Evolutionary conservation across 2,329 filamentous ascomycete species (phyloP), one percentile per base, ranked within the genome.

Genomic region (Phaeosphaeria sp.): DNA sequence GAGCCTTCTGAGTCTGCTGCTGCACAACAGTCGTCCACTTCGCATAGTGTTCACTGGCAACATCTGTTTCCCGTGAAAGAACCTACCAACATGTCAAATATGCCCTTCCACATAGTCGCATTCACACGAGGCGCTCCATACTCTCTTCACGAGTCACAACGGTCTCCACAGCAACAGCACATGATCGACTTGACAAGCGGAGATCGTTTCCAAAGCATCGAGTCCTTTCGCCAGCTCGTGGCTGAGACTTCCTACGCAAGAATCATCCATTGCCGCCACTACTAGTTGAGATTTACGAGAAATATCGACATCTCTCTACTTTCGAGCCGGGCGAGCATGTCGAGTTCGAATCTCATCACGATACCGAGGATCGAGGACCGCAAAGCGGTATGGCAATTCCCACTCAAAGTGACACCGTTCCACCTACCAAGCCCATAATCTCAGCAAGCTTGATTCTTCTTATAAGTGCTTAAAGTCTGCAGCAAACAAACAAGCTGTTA

Each of bases 311-410:
- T 27, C 44, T 58, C 10, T 50, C 55, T 17, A 43, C 54, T 4
- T 54, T 56, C 23, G 50, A 58, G 13, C 50, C 52, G 21, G 57
- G 54, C 33, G 55, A 49, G 10, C 46, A 49, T 27, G 22, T 57
- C 30, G 30, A 36, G 30, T 15, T 13, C 11, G 30, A 36, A 9
- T 27, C 25, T 27, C 6, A 10, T n/a, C 6, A 47, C n/a, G 13
- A 44, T 13, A 33, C 4, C 11, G 41, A 43, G 15, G 13, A 9
- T 21, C 10, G 15, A 30, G 3, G 20, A 6, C 30, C 17, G 3
- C 47, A 23, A 41, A 39, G 30, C 13, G 30, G 6, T 36, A 15
- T 3, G 3, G 9, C 30, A 13, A 15, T 15, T 9, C 21, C 42
- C 0, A 17, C 30, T 39, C 46, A 42, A 33, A 36, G 22, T 18